Evolutionary conservation across 768 basidiomycete genomes (phyloP).

Genomic region (Agaricus bisporus): DNA sequence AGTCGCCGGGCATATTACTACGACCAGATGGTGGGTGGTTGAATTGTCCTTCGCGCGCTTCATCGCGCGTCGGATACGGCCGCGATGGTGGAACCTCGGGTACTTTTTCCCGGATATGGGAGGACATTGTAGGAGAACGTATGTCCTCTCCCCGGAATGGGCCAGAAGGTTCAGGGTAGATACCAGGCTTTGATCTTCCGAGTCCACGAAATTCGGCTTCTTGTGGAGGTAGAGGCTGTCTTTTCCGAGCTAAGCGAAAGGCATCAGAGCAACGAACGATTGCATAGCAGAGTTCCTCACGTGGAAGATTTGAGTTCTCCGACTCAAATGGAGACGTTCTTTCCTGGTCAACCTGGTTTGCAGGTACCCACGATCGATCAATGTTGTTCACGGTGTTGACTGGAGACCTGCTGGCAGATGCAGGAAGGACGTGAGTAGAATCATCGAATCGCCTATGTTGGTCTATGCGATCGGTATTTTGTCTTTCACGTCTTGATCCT

Average conservation of each 20-base stretch:
- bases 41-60: neutral
- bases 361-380: neutral
- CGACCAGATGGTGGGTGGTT: neutral
- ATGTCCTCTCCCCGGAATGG: neutral
- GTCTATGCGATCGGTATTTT: neutral
- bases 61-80: neutral
- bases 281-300: neutral
- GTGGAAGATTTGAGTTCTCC: neutral
- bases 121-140: neutral
- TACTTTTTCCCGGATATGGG: neutral
- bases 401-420: neutral
- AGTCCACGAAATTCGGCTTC: conserved; percentile 3
- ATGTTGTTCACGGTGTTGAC: neutral
- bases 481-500: neutral
- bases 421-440: neutral
- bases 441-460: conserved; percentile 2
- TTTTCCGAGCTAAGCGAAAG: neutral
- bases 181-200: neutral
- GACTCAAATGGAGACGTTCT: neutral
- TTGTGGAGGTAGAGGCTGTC: conserved; percentile 7
- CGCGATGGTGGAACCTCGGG: neutral
- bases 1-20: neutral
- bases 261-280: neutral
- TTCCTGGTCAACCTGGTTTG: neutral
- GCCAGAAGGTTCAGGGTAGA: neutral